Base-by-base conservation (phyloP, 805 yeast species). In the Metschnikowia kofuensis region DNA sequence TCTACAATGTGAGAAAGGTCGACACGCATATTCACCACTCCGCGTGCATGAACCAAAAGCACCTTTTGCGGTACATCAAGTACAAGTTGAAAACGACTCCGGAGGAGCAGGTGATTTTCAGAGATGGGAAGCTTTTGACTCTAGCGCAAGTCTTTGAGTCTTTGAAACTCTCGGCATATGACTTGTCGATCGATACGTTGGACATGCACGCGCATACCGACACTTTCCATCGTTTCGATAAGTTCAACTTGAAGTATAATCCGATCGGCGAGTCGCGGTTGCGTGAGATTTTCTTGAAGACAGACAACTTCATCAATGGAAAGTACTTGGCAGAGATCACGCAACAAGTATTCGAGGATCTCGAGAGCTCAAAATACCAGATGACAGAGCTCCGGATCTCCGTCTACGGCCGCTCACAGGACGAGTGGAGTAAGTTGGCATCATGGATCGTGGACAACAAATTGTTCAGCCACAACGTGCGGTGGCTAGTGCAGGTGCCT, bases 151-250 rank as follows among this genome's bases (percentile, higher is more conserved):
- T 94, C 42, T 94, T 94, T 70, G 80, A 90, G 62, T 90, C 98
- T 35, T 78, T 94, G 66, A 84, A 89, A 48, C 77, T 94, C 51
- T 85, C 96, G 0, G 98, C 97, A 1, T 94, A 95, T 64, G 99
- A 94, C 64, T 75, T 94, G 50, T 87, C 96, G 49, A 94, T 94
- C 60, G 99, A 94, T 62, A 95, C 99, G 1, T 77, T 94, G 57
- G 99, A 94, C 69, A 94, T 94, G 99, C 99, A 94, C 69, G 99
- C 99, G 6, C 99, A 94, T 67, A 87, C 91, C 55, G 99, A 94
- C 62, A 87, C 98, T 0, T 94, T 94, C 79, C 99, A 94, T 68
- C 79, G 99, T 60, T 94, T 94, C 64, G 99, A 94, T 69, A 94
- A 94, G 70, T 94, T 94, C 78, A 94, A 94, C 67, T 77, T 94